Conservation (phyloP, 129 eudicot species). For the Arctium minus region DNA sequence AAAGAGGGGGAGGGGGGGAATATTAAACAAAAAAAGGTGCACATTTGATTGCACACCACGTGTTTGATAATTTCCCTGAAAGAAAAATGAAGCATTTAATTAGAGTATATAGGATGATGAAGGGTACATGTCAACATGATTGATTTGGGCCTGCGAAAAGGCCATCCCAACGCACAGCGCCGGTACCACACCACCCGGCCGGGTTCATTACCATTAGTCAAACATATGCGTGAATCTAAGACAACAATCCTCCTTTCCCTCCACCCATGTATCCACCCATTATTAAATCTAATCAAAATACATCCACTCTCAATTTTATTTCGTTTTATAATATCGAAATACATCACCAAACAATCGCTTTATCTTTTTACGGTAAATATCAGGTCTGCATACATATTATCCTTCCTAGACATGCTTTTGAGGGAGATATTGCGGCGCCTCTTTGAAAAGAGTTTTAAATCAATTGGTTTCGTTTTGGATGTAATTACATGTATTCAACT, state of each 20-base stretch:
- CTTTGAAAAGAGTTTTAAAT: no score
- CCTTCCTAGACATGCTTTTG: no score
- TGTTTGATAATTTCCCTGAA: constrained; percentile 27
- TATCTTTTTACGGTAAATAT: not conserved
- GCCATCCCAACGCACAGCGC: constrained; percentile 29
- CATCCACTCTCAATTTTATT: no score
- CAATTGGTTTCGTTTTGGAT: no score
- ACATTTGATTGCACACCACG: constrained; percentile 25
- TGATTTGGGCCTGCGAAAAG: constrained; percentile 26
- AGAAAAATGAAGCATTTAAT: constrained; percentile 10
- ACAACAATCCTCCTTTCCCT: constrained; percentile 2
- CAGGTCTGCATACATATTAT: not conserved
- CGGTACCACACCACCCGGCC: constrained; percentile 2
- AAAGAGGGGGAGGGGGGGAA: not conserved
- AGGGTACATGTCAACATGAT: constrained; percentile 33
- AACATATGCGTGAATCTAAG: constrained; percentile 11
- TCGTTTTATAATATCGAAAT: no score
- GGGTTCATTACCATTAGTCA: not conserved
- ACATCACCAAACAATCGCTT: no score
- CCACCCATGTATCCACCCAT: not conserved
- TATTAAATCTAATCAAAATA: no score
- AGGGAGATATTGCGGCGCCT: no score
- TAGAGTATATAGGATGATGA: constrained; percentile 28
- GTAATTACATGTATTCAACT: no score
- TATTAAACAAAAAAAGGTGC: not conserved